These are phyloP conservation scores for Neonectria faginata DNA, from an alignment of 2,329 filamentous ascomycete genomes.

Conservation along the genomic window DNA sequence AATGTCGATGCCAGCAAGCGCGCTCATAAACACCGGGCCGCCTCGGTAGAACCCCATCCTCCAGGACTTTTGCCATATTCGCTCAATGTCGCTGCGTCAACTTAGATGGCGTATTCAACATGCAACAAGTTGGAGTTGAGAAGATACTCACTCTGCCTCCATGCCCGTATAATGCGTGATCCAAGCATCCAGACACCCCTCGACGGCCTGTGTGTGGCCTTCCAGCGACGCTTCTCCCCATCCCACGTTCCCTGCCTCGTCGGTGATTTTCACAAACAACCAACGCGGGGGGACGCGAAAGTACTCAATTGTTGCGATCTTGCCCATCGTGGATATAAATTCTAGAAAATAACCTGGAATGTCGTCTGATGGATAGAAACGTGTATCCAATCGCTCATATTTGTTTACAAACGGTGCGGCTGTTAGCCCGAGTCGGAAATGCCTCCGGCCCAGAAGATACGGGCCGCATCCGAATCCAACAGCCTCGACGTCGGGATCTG, in stretches of 20 bases:
- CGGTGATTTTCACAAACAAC: conserved; percentile 82
- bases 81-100: conserved; percentile 74
- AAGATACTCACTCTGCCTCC: conserved; percentile 72
- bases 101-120: neutral
- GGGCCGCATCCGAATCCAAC: conserved; percentile 2
- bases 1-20: conserved; percentile 81
- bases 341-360: neutral
- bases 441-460: conserved; percentile 1
- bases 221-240: conserved; percentile 83
- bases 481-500: conserved; percentile 1
- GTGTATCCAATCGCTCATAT: neutral
- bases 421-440: conserved; percentile 20
- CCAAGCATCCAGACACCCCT: conserved; percentile 78
- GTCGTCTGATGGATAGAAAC: neutral
- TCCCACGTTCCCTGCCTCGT: conserved; percentile 71
- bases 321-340: conserved; percentile 43
- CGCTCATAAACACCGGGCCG: conserved; percentile 84
- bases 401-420: neutral
- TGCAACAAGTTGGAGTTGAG: neutral
- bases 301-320: conserved; percentile 69
- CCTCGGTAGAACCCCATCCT: conserved; percentile 80
- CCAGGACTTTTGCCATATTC: conserved; percentile 82
- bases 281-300: conserved; percentile 80
- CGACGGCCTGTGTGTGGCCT: conserved; percentile 79
- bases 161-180: conserved; percentile 70